Conservation (phyloP, 1,284 basidiomycete species). For the Tilletia indica region DNA sequence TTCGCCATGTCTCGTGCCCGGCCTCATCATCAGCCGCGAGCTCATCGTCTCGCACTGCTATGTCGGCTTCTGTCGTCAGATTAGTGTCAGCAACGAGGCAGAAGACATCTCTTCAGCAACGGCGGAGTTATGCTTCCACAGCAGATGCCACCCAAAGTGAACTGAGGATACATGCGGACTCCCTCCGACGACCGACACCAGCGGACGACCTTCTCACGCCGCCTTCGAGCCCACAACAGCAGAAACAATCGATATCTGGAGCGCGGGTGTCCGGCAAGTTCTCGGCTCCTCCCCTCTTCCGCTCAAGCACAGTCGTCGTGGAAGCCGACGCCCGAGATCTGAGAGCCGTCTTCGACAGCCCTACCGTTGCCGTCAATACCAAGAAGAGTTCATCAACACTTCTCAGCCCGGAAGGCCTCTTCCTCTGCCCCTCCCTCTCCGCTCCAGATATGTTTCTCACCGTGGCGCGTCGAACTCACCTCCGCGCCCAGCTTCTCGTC, state of each 20-base stretch:
- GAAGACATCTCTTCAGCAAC: background rate
- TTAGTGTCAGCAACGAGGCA: no score
- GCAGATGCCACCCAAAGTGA: conserved; percentile 2
- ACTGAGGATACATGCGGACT: background rate
- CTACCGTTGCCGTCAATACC: background rate
- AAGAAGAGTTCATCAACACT: conserved; percentile 1
- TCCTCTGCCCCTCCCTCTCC: conserved; percentile 6
- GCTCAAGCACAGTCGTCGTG: conserved; percentile 2
- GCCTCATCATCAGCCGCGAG: no score
- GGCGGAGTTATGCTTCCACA: conserved; percentile 12
- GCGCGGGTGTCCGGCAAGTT: conserved; percentile 11
- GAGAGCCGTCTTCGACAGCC: conserved; percentile 7
- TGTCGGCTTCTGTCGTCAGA: no score
- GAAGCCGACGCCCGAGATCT: conserved; percentile 11
- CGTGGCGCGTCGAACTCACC: conserved; percentile 45
- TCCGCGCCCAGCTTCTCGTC: conserved; percentile 51
- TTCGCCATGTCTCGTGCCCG: no score
- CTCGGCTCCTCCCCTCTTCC: conserved; percentile 5
- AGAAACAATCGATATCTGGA: background rate
- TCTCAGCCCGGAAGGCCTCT: conserved; percentile 1
- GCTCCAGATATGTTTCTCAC: conserved; percentile 28
- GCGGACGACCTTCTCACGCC: background rate
- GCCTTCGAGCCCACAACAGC: background rate
- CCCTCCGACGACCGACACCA: background rate
- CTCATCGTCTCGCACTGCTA: no score